These are phyloP conservation scores for Sporothrix inflata DNA, from an alignment of 2,329 filamentous ascomycete genomes.

Conservation along the genomic window DNA sequence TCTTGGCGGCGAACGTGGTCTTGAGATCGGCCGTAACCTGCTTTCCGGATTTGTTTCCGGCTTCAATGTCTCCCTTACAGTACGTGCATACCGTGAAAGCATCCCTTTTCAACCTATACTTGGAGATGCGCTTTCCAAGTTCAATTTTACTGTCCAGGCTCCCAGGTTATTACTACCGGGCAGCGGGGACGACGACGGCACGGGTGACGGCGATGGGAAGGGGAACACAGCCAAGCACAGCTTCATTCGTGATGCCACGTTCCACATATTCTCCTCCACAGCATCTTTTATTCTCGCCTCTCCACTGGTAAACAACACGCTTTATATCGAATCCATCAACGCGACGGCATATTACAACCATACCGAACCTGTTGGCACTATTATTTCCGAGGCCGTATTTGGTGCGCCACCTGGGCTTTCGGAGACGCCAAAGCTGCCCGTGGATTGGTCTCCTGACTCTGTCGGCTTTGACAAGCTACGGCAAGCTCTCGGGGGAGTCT, in stretches of 20 bases:
- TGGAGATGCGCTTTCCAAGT: conserved; percentile 70
- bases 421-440: conserved; percentile 75
- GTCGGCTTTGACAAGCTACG: conserved; percentile 82
- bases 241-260: conserved; percentile 83
- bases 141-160: conserved; percentile 72
- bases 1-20: conserved; percentile 64
- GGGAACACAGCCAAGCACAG: conserved; percentile 41
- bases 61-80: conserved; percentile 77
- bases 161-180: conserved; percentile 58
- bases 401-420: conserved; percentile 74
- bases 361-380: conserved; percentile 75
- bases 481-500: conserved; percentile 75
- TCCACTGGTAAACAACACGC: conserved; percentile 70
- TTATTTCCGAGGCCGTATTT: conserved; percentile 75
- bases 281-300: conserved; percentile 83
- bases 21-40: conserved; percentile 68
- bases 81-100: conserved; percentile 70
- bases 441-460: conserved; percentile 74
- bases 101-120: conserved; percentile 75
- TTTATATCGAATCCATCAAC: conserved; percentile 79
- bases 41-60: conserved; percentile 88
- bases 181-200: conserved; percentile 43
- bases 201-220: conserved; percentile 43
- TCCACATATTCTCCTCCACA: conserved; percentile 85
- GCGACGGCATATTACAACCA: conserved; percentile 86